Evolutionary conservation across 495 filamentous ascomycete species (phyloP), one percentile per base, ranked within the genome.

Genomic region (Bacidia gigantensis): DNA sequence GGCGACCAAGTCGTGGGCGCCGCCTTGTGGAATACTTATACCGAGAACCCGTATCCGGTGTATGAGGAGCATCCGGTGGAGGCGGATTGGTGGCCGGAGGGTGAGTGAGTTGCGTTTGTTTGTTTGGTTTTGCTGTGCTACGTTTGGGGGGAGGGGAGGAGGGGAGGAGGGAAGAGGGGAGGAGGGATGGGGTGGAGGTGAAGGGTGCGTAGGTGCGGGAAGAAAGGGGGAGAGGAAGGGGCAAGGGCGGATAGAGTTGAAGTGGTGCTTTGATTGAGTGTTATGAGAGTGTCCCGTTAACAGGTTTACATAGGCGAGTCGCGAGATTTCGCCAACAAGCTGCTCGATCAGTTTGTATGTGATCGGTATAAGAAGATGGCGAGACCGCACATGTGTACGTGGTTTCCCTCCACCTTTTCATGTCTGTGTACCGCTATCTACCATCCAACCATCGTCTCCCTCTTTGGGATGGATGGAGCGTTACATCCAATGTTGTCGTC

Each of bases 1-100:
- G 53, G 57, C 12, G 58, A 60, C 3, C 57, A 57, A 12, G 58
- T 67, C 11, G 58, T 64, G 18, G 66, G 64, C 7, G 59, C 35
- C 32, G 64, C 65, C 2, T 50, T 56, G 3, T 68, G 64, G 64
- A 64, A 66, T 26, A 61, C 66, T 14, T 53, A 61, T 40, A 58
- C 35, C 53, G 62, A 65, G 20, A 68, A 64, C 46, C 62, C 59
- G 11, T 65, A 67, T 49, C 56, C 32, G 49, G 49, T 21, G 7
- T 52, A 32, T 11, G 3, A 35, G 39, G 24, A 61, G 57, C 58
- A 49, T 49, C 40, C 52, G 25, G 26, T 60, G 54, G 43, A 65
- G 49, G 49, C 49, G n/a, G n/a, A 35, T 1, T 68, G 67, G 65
- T 64, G 67, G 49, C 63, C 65, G 0, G 60, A 63, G 35, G 64